Evolutionary conservation across 2,329 filamentous ascomycete genomes (phyloP).

Genomic region (Rasamsonia emersonii): DNA sequence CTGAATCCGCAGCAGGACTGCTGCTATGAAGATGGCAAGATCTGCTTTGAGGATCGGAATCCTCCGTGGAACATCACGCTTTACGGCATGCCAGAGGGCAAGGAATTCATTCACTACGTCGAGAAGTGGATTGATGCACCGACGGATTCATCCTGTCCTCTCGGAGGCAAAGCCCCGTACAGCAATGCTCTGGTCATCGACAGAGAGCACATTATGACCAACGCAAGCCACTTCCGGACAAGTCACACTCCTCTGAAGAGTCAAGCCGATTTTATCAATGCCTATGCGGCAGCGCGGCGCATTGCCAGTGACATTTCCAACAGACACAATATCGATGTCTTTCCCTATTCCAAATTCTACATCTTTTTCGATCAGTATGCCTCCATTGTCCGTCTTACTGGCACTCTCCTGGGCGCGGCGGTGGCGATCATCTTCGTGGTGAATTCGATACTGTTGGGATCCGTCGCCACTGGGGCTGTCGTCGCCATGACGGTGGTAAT

Average conservation of each 20-base stretch:
- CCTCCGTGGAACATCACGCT: constrained; percentile 87
- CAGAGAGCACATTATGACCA: constrained; percentile 55
- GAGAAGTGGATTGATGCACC: constrained; percentile 73
- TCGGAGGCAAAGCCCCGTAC: constrained; percentile 84
- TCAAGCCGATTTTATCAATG: constrained; percentile 86
- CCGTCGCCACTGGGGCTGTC: constrained; percentile 67
- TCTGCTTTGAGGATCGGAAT: constrained; percentile 70
- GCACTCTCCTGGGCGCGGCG: constrained; percentile 69
- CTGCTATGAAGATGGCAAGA: constrained; percentile 61
- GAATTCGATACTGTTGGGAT: constrained; percentile 73
- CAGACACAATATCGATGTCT: constrained; percentile 69
- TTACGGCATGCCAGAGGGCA: constrained; percentile 80
- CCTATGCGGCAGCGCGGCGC: constrained; percentile 80
- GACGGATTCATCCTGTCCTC: constrained; percentile 73
- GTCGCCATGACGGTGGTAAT: constrained; percentile 84
- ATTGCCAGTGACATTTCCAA: constrained; percentile 69
- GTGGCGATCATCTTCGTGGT: constrained; percentile 78
- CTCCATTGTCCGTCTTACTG: constrained; percentile 71
- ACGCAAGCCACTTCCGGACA: constrained; percentile 85
- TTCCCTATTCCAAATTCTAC: constrained; percentile 96
- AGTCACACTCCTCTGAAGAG: constrained; percentile 78
- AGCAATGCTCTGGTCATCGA: constrained; percentile 76
- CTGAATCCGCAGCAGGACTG: constrained; percentile 77
- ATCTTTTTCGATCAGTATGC: constrained; percentile 99
- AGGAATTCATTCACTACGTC: constrained; percentile 84